Evolutionary conservation across 176 grass and related monocot species (phyloP), one percentile per base, ranked within the genome.

Genomic region (Cenchrus purpureus): DNA sequence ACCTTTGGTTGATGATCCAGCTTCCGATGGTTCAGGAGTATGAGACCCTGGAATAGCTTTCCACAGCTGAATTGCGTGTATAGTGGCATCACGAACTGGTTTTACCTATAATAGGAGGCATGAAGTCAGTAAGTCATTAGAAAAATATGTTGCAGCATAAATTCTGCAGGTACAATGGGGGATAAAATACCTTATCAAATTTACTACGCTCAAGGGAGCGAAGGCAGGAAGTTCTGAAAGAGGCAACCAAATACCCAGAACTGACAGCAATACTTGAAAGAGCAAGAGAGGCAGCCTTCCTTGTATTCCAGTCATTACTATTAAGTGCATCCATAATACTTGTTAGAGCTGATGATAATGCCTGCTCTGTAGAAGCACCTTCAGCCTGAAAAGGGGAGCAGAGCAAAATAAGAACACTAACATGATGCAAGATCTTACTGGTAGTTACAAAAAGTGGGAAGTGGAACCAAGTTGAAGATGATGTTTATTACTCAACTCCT

Each of bases 1-100:
- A 99, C 97, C 97, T 94, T 96, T 99, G 70, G 88, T 92, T 67
- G 93, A 92, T 79, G 97, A 99, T 46, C 91, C 88, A 84, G 86
- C 79, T 89, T 99, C 97, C 42, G 97, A 99, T 53, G 90, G 89
- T 92, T 94, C 97, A 76, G 92, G 93, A 85, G 90, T 89, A 75
- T 69, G 87, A 81, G 82, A 80, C 29, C 90, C 97, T 74, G 91
- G 89, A 75, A 99, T 87, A 79, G 88, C 82, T 91, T 93, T 99
- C 93, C 97, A 99, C 82, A 94, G 87, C 58, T 96, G 93, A 79
- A 99, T 91, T 19, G 93, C 90, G 42, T 99, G 88, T 53, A 81
- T 82, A 72, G 94, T 86, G 15, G 91, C 90, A 86, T 99, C 97
- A 78, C 97, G 90, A 67, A 96, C 93, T 77, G 97, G 97, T 94